These are phyloP conservation scores for Myriosclerotinia curreyana DNA, from an alignment of 2,329 filamentous ascomycete genomes.

Conservation along the genomic window DNA sequence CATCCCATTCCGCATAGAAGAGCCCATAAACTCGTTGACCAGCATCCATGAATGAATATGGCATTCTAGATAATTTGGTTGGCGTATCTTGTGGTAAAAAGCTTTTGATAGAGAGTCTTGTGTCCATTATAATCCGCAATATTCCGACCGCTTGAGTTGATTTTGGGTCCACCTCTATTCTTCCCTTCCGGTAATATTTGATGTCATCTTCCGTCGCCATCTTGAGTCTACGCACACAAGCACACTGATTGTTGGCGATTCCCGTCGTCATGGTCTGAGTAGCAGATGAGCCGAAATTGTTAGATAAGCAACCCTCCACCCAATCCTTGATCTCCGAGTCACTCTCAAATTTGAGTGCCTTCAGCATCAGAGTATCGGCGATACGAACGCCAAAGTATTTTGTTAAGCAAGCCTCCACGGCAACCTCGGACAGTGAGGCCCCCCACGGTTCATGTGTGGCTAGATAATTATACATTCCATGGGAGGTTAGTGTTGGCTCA, in stretches of 20 bases:
- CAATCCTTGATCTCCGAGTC: no score
- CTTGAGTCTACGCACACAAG: neutral
- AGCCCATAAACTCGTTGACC: neutral
- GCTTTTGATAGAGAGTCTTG: neutral
- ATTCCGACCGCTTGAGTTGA: neutral
- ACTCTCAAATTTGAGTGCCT: no score
- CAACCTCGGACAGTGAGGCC: neutral
- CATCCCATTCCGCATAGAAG: constrained; percentile 14
- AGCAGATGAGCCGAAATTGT: no score
- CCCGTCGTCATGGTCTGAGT: neutral
- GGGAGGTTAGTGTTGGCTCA: neutral
- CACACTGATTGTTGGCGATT: neutral
- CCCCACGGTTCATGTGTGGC: neutral
- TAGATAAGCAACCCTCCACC: no score
- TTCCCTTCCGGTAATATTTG: neutral
- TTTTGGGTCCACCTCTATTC: neutral
- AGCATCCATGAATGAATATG: neutral
- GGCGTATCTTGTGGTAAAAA: constrained; percentile 5
- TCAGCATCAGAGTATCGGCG: neutral
- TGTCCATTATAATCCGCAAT: neutral
- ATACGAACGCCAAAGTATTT: neutral
- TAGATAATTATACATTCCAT: neutral
- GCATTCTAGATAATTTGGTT: neutral
- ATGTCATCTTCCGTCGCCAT: neutral
- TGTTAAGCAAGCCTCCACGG: neutral